phyloP scores from a whole-genome alignment of 2,329 filamentous ascomycete genomes.

The Stemphylium beticola region DNA sequence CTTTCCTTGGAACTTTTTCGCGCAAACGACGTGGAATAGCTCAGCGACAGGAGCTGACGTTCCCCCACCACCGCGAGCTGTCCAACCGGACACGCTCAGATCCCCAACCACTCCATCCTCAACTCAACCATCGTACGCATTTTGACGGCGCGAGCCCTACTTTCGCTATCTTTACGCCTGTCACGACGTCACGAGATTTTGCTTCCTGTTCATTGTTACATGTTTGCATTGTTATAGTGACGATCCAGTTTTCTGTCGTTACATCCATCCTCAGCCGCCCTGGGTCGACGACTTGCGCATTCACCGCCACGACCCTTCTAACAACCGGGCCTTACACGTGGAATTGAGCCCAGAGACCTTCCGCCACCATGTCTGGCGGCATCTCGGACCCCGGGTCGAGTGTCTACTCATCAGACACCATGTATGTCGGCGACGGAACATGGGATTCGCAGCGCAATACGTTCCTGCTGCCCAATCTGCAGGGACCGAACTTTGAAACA shows the following conservation, averaged over 20 bases:
- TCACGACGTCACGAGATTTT: slow-evolving; percentile 43
- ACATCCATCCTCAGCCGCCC: slow-evolving; percentile 6
- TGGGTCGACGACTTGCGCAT: slow-evolving; percentile 14
- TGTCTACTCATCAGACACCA: slow-evolving; percentile 74
- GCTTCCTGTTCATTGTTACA: slow-evolving; percentile 16
- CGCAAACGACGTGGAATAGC: slow-evolving; percentile 18
- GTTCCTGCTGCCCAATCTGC: slow-evolving; percentile 78
- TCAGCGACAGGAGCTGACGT: slow-evolving; percentile 33
- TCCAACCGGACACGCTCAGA: slow-evolving; percentile 44
- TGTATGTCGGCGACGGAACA: slow-evolving; percentile 81
- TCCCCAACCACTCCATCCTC: slow-evolving; percentile 19
- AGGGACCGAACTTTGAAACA: slow-evolving; percentile 78
- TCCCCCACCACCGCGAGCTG: slow-evolving; percentile 32
- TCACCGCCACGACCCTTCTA: slow-evolving; percentile 9
- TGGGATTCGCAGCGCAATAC: slow-evolving; percentile 80
- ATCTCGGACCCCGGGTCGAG: slow-evolving; percentile 74
- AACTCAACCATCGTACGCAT: slow-evolving; percentile 27
- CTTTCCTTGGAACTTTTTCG: slow-evolving; percentile 9
- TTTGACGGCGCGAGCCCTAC: slow-evolving; percentile 23
- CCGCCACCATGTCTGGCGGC: slow-evolving; percentile 40
- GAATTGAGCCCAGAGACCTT: neutral
- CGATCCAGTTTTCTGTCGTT: slow-evolving; percentile 11
- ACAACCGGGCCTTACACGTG: neutral
- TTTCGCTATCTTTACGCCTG: slow-evolving; percentile 26
- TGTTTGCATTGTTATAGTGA: slow-evolving; percentile 16